Conservation (phyloP, 1,284 basidiomycete genomes). For the Pholiota adiposa region DNA sequence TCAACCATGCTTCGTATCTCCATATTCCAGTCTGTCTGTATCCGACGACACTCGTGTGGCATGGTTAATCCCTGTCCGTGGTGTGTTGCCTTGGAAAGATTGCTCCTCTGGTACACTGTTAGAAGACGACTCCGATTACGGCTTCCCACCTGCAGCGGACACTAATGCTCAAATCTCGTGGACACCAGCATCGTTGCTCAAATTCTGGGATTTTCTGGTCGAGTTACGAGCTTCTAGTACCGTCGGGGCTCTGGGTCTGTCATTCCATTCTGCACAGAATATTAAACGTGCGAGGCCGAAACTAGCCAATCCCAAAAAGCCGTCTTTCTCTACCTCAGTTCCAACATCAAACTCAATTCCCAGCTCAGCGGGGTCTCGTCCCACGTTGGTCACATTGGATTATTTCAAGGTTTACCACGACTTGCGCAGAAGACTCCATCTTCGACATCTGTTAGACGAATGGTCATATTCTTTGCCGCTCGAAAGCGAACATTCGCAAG, state of each 20-base stretch:
- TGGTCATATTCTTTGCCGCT: slow-evolving; percentile 44
- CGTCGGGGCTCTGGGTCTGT: slow-evolving; percentile 55
- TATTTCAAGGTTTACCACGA: slow-evolving; percentile 70
- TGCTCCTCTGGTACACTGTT: slow-evolving; percentile 50
- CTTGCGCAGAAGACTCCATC: slow-evolving; percentile 46
- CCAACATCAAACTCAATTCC: slow-evolving; percentile 4
- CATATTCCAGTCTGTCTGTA: slow-evolving; percentile 39
- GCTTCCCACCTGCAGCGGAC: slow-evolving; percentile 20
- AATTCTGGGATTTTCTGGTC: slow-evolving; percentile 60
- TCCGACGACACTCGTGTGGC: slow-evolving; percentile 45
- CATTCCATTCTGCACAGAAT: slow-evolving; percentile 47
- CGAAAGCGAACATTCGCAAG: slow-evolving; percentile 16
- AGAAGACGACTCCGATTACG: slow-evolving; percentile 28
- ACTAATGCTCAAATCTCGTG: slow-evolving; percentile 45
- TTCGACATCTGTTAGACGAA: slow-evolving; percentile 56
- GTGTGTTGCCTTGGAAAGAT: slow-evolving; percentile 52
- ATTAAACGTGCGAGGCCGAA: not conserved
- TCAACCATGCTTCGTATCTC: slow-evolving; percentile 43
- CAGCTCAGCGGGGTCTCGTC: not conserved
- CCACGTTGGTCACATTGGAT: slow-evolving; percentile 41
- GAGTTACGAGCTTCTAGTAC: slow-evolving; percentile 40
- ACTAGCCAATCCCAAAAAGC: slow-evolving; percentile 3
- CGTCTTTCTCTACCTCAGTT: slow-evolving; percentile 7
- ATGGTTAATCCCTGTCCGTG: slow-evolving; percentile 71
- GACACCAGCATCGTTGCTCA: slow-evolving; percentile 47